phyloP scores from a whole-genome alignment of 2,329 filamentous ascomycete species.

The Aureobasidium musti region DNA sequence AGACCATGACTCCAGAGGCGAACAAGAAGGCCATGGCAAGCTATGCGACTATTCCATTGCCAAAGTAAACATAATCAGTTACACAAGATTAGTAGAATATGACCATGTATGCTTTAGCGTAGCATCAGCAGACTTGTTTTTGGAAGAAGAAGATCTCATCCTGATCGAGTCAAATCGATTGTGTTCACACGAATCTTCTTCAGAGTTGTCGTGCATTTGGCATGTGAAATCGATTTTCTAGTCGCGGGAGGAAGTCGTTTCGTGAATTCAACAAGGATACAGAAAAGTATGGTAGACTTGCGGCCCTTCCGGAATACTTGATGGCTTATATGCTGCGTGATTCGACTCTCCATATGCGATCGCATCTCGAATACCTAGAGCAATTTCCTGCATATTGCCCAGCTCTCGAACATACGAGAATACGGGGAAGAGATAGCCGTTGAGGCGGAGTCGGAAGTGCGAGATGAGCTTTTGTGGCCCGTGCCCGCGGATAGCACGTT shows the following conservation, averaged over 20 bases:
- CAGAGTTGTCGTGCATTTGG: background rate
- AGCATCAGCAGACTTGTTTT: background rate
- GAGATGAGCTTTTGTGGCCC: conserved; percentile 13
- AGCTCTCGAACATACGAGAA: conserved; percentile 2
- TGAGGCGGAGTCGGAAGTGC: conserved; percentile 15
- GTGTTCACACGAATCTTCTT: background rate
- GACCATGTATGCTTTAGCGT: no score
- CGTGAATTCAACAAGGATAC: no score
- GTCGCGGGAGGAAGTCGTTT: background rate
- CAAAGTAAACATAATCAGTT: conserved; percentile 1
- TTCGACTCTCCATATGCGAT: background rate
- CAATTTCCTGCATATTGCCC: conserved; percentile 16
- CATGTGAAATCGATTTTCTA: background rate
- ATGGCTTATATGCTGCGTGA: background rate
- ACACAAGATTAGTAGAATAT: background rate
- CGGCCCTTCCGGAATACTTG: no score
- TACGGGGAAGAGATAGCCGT: conserved; percentile 24
- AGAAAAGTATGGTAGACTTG: no score
- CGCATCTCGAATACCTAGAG: background rate
- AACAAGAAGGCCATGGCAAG: conserved; percentile 53
- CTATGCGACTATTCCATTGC: conserved; percentile 48
- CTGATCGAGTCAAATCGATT: background rate
- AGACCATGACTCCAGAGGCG: conserved; percentile 52
- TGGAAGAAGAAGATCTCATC: background rate
- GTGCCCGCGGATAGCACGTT: conserved; percentile 9